Percentiles rank a stretch among this genome's conserved stretches.
These are phyloP conservation scores for Luvunga scandens DNA, from an alignment of 345 rosid species.

Conservation along the genomic window DNA sequence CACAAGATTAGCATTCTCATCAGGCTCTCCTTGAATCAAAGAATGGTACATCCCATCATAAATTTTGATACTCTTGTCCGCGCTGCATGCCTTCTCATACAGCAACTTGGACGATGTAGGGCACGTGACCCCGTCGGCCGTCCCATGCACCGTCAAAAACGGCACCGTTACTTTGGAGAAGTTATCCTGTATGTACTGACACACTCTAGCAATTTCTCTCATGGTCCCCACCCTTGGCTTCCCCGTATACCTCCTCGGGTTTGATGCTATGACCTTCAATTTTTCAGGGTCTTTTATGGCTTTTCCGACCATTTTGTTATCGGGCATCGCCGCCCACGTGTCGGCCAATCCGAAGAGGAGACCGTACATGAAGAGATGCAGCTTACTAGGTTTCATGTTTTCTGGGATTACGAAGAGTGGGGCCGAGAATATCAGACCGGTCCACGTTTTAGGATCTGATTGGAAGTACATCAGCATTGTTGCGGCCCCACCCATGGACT, in stretches of 20 bases:
- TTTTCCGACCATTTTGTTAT: slow-evolving; percentile 80
- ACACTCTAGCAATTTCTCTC: slow-evolving; percentile 77
- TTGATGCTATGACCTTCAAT: slow-evolving; percentile 77
- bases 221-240: slow-evolving; percentile 91
- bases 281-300: slow-evolving; percentile 82
- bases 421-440: slow-evolving; percentile 93
- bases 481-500: slow-evolving; percentile 87
- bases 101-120: slow-evolving; percentile 67
- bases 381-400: slow-evolving; percentile 81
- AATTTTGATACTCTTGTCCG: slow-evolving; percentile 73
- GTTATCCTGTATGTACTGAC: slow-evolving; percentile 76
- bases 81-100: slow-evolving; percentile 72
- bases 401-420: slow-evolving; percentile 91
- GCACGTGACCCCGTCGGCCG: slow-evolving; percentile 77
- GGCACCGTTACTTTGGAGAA: slow-evolving; percentile 60
- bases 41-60: slow-evolving; percentile 98
- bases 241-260: slow-evolving; percentile 82
- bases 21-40: slow-evolving; percentile 88
- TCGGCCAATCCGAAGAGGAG: slow-evolving; percentile 88
- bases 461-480: slow-evolving; percentile 95
- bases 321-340: slow-evolving; percentile 95
- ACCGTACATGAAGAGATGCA: slow-evolving; percentile 65
- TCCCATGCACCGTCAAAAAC: slow-evolving; percentile 75
- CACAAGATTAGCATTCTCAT: slow-evolving; percentile 64
- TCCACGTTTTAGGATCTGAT: slow-evolving; percentile 72